Percentiles rank a stretch among this genome's conserved stretches.
phyloP scores from a whole-genome alignment of 2,329 filamentous ascomycete species.

The Karstenula rhodostoma region DNA sequence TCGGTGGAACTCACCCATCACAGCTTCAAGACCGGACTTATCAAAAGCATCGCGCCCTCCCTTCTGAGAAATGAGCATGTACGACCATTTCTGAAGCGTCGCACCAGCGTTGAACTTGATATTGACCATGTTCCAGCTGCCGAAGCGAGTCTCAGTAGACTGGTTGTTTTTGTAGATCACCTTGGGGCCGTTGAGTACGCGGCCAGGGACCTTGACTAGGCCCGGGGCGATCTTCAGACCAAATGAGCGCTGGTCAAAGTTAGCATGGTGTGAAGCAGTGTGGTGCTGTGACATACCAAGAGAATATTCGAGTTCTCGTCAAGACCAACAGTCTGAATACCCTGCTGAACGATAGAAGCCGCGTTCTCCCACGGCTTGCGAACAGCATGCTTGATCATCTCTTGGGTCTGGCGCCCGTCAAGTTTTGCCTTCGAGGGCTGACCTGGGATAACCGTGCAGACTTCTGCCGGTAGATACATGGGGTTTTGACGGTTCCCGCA shows the following conservation, averaged over 20 bases:
- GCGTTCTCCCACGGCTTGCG: slow-evolving; percentile 37
- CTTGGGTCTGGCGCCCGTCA: slow-evolving; percentile 29
- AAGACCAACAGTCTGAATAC: slow-evolving; percentile 26
- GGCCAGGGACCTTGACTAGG: slow-evolving; percentile 74
- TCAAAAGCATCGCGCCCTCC: slow-evolving; percentile 17
- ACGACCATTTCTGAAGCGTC: slow-evolving; percentile 22
- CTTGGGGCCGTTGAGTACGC: slow-evolving; percentile 67
- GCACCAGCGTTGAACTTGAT: slow-evolving; percentile 28
- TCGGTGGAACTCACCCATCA: slow-evolving; percentile 24
- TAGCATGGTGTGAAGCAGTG: background rate
- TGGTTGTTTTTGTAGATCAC: slow-evolving; percentile 63
- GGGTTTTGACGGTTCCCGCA: slow-evolving; percentile 33
- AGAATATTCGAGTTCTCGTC: slow-evolving; percentile 24
- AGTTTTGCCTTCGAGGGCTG: slow-evolving; percentile 35
- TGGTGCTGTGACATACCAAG: slow-evolving; percentile 19
- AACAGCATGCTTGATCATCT: slow-evolving; percentile 40
- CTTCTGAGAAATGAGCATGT: slow-evolving; percentile 21
- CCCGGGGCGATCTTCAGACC: slow-evolving; percentile 66
- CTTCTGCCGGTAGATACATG: slow-evolving; percentile 34
- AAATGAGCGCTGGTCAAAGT: slow-evolving; percentile 55
- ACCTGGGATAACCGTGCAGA: slow-evolving; percentile 34
- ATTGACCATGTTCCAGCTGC: slow-evolving; percentile 62
- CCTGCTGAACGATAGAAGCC: slow-evolving; percentile 19
- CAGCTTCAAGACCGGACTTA: background rate
- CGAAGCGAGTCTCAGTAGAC: slow-evolving; percentile 52